Base-by-base conservation (phyloP, 2,329 filamentous ascomycete species). In the Hypoxylon sp. region DNA sequence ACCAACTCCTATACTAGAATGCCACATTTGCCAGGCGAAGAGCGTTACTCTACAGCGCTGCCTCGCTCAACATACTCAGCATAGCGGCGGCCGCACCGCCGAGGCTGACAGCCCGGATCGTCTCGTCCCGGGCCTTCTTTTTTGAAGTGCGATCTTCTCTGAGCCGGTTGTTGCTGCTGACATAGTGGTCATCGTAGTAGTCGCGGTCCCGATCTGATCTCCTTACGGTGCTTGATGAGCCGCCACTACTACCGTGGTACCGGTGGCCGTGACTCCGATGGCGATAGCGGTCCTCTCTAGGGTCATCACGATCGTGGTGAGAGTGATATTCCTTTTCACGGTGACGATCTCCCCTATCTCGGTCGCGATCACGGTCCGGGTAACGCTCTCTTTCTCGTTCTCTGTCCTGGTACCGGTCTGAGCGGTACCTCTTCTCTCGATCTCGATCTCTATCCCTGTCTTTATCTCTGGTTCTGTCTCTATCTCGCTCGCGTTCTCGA, bases 71-170 rank as follows among this genome's bases (percentile, higher is more conserved):
- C 1, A 89, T 86, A 59, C 84, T 85, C 49, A 90, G 73, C 66
- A 90, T 76, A 58, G 86, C 88, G 2, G 84, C 87, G 0, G 88
- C 87, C 0, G 87, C 87, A 9, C 88, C 86, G 3, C 88, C 88
- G 30, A 90, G 85, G 0, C 88, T 85, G 4, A 87, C 88, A 0
- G 85, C 86, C 1, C 84, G 83, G 3, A 89, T 80, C 14, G 86
- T 84, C 68, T 88, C 86, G 51, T 84, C 84, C 77, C 84, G 84
- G 11, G 79, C 80, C 72, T 82, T 84, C 74, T 81, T 84, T 72
- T 77, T 82, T n/a, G 75, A 75, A 0, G 75, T 61, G 2, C 79
- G 79, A 5, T 81, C 79, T 2, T 83, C 79, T 36, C 75, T 75
- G 34, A 75, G 75, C 48, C 46, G 72, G 28, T 67, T 67, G 7